These are phyloP conservation scores for Penicillium arizonense DNA, from an alignment of 495 filamentous ascomycete species.

Conservation along the genomic window DNA sequence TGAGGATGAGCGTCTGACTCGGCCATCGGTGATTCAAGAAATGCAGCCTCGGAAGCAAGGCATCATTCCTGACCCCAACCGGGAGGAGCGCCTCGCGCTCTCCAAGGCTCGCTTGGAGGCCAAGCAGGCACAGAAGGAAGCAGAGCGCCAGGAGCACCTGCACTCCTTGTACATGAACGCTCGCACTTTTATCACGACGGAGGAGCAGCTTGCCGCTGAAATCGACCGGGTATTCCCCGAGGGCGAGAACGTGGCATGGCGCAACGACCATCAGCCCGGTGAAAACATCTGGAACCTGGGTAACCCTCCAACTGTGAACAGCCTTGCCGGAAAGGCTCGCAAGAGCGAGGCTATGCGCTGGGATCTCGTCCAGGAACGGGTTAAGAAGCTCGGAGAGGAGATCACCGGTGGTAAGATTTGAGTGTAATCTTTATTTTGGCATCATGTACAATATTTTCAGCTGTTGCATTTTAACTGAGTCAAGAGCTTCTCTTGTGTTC, in stretches of 20 bases:
- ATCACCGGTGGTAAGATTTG: conserved; percentile 69
- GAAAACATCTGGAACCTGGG: conserved; percentile 60
- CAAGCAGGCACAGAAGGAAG: conserved; percentile 35
- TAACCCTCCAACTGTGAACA: conserved; percentile 49
- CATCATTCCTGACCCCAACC: conserved; percentile 46
- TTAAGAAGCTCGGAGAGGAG: conserved; percentile 64
- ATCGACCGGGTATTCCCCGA: conserved; percentile 61
- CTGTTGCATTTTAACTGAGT: conserved; percentile 16
- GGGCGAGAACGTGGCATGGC: conserved; percentile 48
- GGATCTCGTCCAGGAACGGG: conserved; percentile 52
- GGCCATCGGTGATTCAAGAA: conserved; percentile 44
- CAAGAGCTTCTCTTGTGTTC: background rate
- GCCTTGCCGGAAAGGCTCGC: conserved; percentile 30
- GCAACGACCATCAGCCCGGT: conserved; percentile 40
- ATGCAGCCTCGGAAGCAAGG: conserved; percentile 38
- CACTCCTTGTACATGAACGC: conserved; percentile 67
- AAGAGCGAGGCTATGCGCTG: conserved; percentile 34
- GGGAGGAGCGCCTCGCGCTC: conserved; percentile 41
- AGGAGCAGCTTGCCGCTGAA: conserved; percentile 57
- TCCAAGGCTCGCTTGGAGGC: conserved; percentile 40
- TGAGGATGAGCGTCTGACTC: conserved; percentile 62
- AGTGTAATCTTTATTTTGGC: conserved; percentile 12
- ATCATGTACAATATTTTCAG: conserved; percentile 32
- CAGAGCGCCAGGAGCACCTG: conserved; percentile 45
- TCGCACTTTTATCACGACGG: conserved; percentile 61